Evolutionary conservation across 306 rosid genomes (phyloP).

Genomic region (Cicer judaicum): DNA sequence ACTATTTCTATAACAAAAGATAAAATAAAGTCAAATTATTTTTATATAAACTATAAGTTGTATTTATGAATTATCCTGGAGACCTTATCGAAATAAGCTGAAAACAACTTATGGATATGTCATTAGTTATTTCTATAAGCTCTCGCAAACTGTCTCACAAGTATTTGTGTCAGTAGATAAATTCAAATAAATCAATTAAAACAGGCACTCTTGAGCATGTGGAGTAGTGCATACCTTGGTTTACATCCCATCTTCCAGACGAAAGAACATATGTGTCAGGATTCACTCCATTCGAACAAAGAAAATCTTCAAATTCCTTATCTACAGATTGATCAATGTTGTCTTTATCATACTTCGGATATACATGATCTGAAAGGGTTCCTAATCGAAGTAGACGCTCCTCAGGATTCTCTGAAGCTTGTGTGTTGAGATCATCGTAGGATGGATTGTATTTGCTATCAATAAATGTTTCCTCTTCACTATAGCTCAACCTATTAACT

Average conservation of each 20-base stretch:
- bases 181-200: no score
- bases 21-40: no score
- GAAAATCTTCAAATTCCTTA: conserved; percentile 62
- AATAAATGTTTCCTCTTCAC: conserved; percentile 38
- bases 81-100: no score
- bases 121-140: no score
- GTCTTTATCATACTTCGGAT: conserved; percentile 50
- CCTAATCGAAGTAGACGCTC: conserved; percentile 54
- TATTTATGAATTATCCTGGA: no score
- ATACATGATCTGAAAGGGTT: conserved; percentile 41
- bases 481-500: conserved; percentile 42
- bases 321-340: conserved; percentile 51
- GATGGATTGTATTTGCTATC: conserved; percentile 29
- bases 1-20: no score
- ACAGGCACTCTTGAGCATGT: no score
- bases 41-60: no score
- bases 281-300: conserved; percentile 52
- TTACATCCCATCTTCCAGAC: conserved; percentile 66
- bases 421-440: conserved; percentile 29
- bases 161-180: no score
- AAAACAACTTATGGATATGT: no score
- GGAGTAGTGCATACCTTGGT: conserved; percentile 58
- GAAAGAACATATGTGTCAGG: conserved; percentile 61
- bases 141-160: no score
- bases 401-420: conserved; percentile 49